Conservation (phyloP, 371 early-diverging fungal genomes). For the Mucor irregularis region DNA sequence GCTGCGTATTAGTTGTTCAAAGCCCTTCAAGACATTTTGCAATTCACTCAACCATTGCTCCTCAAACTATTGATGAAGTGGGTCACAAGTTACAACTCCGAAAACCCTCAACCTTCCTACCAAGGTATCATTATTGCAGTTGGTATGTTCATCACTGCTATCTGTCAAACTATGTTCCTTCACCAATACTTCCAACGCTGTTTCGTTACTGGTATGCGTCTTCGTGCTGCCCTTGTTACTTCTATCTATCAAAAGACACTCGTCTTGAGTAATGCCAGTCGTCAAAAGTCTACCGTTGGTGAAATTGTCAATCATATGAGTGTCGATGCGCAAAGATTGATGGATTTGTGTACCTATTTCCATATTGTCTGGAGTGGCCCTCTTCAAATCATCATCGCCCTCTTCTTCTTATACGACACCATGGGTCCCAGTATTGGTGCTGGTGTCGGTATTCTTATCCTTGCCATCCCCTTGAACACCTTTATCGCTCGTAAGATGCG, state of each 20-base stretch:
- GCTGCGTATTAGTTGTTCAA: slow-evolving; percentile 72
- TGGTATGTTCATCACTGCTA: slow-evolving; percentile 80
- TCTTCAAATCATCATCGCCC: slow-evolving; percentile 84
- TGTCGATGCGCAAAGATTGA: slow-evolving; percentile 83
- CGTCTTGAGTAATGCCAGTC: slow-evolving; percentile 75
- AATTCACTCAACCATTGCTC: slow-evolving; percentile 86
- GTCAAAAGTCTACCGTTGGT: slow-evolving; percentile 83
- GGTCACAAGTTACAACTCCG: slow-evolving; percentile 58
- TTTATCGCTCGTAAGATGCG: slow-evolving; percentile 65
- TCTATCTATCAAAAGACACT: slow-evolving; percentile 89
- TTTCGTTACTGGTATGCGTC: slow-evolving; percentile 77
- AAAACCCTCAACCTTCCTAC: slow-evolving; percentile 57
- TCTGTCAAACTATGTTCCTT: slow-evolving; percentile 82
- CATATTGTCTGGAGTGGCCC: slow-evolving; percentile 90
- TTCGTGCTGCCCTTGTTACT: slow-evolving; percentile 82
- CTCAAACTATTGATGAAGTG: slow-evolving; percentile 75
- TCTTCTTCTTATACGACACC: slow-evolving; percentile 78
- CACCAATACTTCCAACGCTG: slow-evolving; percentile 92
- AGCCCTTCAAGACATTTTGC: slow-evolving; percentile 74
- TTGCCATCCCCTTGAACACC: slow-evolving; percentile 76
- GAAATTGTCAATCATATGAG: slow-evolving; percentile 92
- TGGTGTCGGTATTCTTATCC: slow-evolving; percentile 83
- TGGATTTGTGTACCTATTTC: slow-evolving; percentile 71
- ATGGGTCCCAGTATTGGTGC: slow-evolving; percentile 88
- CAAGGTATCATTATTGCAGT: slow-evolving; percentile 65